Evolutionary conservation across 306 rosid genomes (phyloP), one percentile per base, ranked within the genome.

Genomic region (Dryas octopetala): DNA sequence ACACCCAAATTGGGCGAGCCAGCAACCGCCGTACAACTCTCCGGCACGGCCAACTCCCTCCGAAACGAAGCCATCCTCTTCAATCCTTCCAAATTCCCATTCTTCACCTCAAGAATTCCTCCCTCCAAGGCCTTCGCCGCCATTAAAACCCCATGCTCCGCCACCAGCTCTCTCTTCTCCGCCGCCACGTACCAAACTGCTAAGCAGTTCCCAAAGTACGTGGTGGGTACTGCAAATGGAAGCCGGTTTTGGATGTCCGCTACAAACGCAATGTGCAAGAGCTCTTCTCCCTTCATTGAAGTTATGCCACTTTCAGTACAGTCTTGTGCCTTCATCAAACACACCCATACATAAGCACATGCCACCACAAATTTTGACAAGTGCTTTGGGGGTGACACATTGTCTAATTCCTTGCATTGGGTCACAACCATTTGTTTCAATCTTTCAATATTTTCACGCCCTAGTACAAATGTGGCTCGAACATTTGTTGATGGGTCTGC

Each of bases 281-380:
- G 9, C 32, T 74, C 49, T 7, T 74, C 70, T 14, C 32, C 54
- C 38, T 78, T 50, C 7, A 7, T 9, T 47, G 53, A 59, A 17
- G 17, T 9, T 46, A 14, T 23, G 19, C 9, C 26, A 4, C 23
- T 62, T 9, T n/a, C 16, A 26, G 17, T 61, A 44, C 8, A 6
- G 5, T 70, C 50, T 58, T 43, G 44, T 16, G 75, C 71, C 64
- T 76, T 76, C 3, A 47, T 54, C 81, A 28, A 14, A 14, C 62
- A 82, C 41, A 71, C 73, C 84, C 90, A 88, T 13, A 82, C 11
- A 51, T 80, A 17, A 40, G 80, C 74, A 28, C 81, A 75, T 15
- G 82, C 73, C 0, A 77, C 80, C 19, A 75, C 80, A 74, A 86
- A 77, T 66, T 83, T 78, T 41, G 87, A 83, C 7, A 78, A 2